phyloP scores from a whole-genome alignment of 371 early-diverging fungal genomes.

The Mortierella sp. region DNA sequence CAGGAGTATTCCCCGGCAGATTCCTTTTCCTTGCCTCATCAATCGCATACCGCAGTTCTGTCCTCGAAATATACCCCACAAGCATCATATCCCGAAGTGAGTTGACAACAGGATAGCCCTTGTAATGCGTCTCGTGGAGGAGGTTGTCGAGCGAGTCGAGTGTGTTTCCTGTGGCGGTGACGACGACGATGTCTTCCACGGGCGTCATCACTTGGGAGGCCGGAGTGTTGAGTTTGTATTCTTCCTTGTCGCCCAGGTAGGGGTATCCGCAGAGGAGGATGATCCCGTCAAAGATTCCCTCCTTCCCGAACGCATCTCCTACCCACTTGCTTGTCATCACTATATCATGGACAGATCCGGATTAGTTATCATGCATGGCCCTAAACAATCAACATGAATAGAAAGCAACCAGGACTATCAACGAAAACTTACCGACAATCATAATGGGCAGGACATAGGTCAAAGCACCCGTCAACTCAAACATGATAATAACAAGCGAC shows the following conservation, averaged over 20 bases:
- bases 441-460: slow-evolving; percentile 90
- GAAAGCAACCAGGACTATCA: neutral
- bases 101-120: slow-evolving; percentile 84
- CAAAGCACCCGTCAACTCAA: slow-evolving; percentile 93
- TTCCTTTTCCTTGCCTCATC: slow-evolving; percentile 59
- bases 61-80: slow-evolving; percentile 80
- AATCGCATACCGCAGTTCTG: slow-evolving; percentile 79
- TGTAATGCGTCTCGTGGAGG: slow-evolving; percentile 65
- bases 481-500: slow-evolving; percentile 93
- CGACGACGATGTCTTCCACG: slow-evolving; percentile 68
- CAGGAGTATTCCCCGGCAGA: slow-evolving; percentile 58
- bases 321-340: slow-evolving; percentile 88
- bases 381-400: neutral
- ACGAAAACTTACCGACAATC: slow-evolving; percentile 75
- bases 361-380: neutral
- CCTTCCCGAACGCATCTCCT: slow-evolving; percentile 81
- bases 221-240: slow-evolving; percentile 76
- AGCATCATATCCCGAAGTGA: slow-evolving; percentile 64
- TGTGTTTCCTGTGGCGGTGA: slow-evolving; percentile 65
- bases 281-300: slow-evolving; percentile 88
- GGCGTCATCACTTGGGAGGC: slow-evolving; percentile 72
- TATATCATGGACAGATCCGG: slow-evolving; percentile 6
- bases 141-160: slow-evolving; percentile 67
- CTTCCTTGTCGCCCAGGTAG: slow-evolving; percentile 86
- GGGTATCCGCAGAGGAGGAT: slow-evolving; percentile 88